These are phyloP conservation scores for Backusella luteola DNA, from an alignment of 192 early-diverging fungal genomes.

Conservation along the genomic window DNA sequence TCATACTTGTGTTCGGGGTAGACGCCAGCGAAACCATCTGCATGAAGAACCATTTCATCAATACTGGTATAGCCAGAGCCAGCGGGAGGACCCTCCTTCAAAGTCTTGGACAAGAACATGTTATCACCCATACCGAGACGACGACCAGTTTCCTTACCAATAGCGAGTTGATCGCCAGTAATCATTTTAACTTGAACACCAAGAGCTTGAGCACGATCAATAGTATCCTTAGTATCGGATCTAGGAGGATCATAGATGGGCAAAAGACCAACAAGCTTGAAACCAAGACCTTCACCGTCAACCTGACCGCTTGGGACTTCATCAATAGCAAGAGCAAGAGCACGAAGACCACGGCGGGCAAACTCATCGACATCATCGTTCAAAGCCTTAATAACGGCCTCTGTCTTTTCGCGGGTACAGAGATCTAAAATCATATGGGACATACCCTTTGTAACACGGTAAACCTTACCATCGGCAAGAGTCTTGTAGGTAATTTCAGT, in stretches of 20 bases:
- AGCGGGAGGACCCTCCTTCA: constrained; percentile 62
- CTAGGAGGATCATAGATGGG: constrained; percentile 80
- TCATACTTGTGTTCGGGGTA: constrained; percentile 70
- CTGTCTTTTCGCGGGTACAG: constrained; percentile 64
- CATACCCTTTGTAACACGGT: constrained; percentile 76
- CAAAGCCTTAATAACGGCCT: constrained; percentile 48
- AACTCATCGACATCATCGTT: constrained; percentile 66
- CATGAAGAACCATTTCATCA: constrained; percentile 59
- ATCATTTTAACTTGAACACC: constrained; percentile 92
- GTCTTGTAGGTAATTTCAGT: constrained; percentile 68
- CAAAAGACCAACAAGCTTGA: constrained; percentile 68
- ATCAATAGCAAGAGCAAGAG: constrained; percentile 74
- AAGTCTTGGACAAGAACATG: constrained; percentile 66
- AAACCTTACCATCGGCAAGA: constrained; percentile 57
- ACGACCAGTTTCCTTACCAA: constrained; percentile 71
- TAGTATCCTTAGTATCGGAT: constrained; percentile 78
- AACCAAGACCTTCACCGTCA: constrained; percentile 64
- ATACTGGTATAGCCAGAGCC: constrained; percentile 53
- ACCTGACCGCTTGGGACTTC: constrained; percentile 56
- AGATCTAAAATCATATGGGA: constrained; percentile 71
- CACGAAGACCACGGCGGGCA: constrained; percentile 68
- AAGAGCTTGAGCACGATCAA: constrained; percentile 66
- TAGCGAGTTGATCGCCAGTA: constrained; percentile 84
- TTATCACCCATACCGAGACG: constrained; percentile 71
- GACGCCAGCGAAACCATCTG: constrained; percentile 67